These are phyloP conservation scores for Pythium insidiosum DNA, from an alignment of 352 stramenopile genomes.

Conservation along the genomic window DNA sequence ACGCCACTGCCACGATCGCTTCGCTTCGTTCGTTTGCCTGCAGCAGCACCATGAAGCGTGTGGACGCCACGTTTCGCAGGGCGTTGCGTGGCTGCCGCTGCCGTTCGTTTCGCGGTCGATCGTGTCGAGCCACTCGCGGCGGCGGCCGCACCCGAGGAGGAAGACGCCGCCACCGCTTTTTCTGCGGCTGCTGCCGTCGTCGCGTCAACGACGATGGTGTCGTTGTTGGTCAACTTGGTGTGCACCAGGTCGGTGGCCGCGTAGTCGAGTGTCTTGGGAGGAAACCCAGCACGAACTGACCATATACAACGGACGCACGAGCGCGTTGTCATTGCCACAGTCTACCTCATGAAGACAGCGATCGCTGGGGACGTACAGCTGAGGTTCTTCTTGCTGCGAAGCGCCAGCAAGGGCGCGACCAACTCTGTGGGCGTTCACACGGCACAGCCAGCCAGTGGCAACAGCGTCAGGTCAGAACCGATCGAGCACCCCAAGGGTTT, in stretches of 20 bases:
- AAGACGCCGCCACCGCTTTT: background rate
- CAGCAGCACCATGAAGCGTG: slow-evolving; percentile 24
- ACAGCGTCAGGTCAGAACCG: no score
- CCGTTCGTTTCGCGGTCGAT: slow-evolving; percentile 3
- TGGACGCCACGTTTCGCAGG: slow-evolving; percentile 29
- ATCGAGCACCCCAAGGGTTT: no score
- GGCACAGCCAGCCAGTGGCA: no score
- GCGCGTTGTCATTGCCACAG: no score
- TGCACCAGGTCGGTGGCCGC: slow-evolving; percentile 28
- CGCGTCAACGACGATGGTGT: slow-evolving; percentile 54
- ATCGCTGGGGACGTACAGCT: slow-evolving; percentile 45
- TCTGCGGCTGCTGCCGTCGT: slow-evolving; percentile 8
- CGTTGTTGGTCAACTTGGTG: slow-evolving; percentile 47
- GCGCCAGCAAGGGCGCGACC: no score
- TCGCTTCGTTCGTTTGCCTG: background rate
- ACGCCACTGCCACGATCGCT: slow-evolving; percentile 41
- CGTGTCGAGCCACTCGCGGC: no score
- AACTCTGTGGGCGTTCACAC: background rate
- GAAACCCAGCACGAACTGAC: slow-evolving; percentile 63
- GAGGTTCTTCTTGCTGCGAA: slow-evolving; percentile 33
- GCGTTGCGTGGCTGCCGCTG: background rate
- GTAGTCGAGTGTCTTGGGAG: slow-evolving; percentile 34
- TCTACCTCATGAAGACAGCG: no score
- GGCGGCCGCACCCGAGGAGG: background rate
- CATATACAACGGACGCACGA: background rate